Evolutionary conservation across 768 basidiomycete genomes (phyloP), one percentile per base, ranked within the genome.

Genomic region (Leccinum obscurum): DNA sequence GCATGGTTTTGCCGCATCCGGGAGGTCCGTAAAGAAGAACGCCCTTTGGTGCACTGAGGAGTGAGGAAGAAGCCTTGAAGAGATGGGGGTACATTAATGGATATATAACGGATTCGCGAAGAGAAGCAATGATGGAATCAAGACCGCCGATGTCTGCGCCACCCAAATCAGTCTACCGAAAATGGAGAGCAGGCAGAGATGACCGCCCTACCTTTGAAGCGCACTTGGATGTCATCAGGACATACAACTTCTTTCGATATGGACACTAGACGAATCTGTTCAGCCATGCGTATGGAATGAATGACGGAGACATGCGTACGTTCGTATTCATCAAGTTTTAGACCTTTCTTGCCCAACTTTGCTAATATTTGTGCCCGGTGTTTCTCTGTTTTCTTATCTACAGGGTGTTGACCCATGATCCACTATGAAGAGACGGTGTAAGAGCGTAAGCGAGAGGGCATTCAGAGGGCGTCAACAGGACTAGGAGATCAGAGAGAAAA

Each of bases 1-100:
- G 83, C 94, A 99, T 95, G 1, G 97, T 98, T 79, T 99, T 99
- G 26, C 97, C 97, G 65, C 97, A 99, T 6, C 97, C 96, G 1
- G 97, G 97, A 46, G 95, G 97, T 0, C 97, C 97, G 67, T 92
- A 96, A 20, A 99, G 83, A 17, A 98, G 82, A 9, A 98, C 96
- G 13, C 97, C 97, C 72, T 98, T 98, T 0, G 97, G 97, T 5
- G 97, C 93, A 6, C 86, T 85, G 61, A 97, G 84, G 22, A 98
- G 84, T 14, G 88, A 82, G 0, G 94, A 92, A 0, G 90, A 85
- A 17, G 88, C 81, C 14, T 83, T 80, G 81, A 98, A 98, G 58
- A 98, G 83, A 59, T 88, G 81, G 4, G 97, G 97, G 68, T 92
- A 96, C 61, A 90, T 84, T 46, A 98, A 84, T 2, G 96, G 96